Conservation (phyloP, 257 asterid species). For the Thymus mandschuricus region DNA sequence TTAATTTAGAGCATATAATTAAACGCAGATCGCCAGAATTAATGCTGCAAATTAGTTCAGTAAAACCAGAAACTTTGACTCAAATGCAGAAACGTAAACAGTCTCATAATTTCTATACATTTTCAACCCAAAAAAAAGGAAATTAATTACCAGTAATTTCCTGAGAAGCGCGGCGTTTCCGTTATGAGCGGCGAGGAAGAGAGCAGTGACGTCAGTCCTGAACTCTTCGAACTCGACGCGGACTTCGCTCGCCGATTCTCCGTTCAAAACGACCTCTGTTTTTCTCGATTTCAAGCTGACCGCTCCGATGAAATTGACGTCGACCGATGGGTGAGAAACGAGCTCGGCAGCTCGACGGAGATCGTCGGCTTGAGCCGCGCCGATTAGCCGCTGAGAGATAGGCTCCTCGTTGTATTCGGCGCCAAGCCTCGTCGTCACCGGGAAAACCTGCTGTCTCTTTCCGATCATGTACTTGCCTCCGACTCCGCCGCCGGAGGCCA, state of each 20-base stretch:
- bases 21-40: constrained; percentile 7
- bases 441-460: constrained; percentile 38
- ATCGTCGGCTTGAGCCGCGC: constrained; percentile 59
- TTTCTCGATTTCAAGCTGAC: constrained; percentile 58
- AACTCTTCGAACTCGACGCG: constrained; percentile 72
- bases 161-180: constrained; percentile 61
- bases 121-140: not conserved
- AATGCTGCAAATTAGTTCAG: constrained; percentile 7
- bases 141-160: constrained; percentile 53
- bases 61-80: constrained; percentile 5
- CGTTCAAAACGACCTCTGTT: constrained; percentile 64
- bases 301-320: constrained; percentile 68
- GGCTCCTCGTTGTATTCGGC: constrained; percentile 42
- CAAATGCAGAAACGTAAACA: constrained; percentile 13
- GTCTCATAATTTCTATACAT: not conserved
- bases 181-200: constrained; percentile 75
- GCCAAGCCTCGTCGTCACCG: constrained; percentile 31
- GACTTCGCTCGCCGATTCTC: constrained; percentile 57
- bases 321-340: constrained; percentile 46
- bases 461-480: constrained; percentile 34
- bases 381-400: constrained; percentile 63
- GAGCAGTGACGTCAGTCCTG: constrained; percentile 73
- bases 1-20: not conserved
- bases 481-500: constrained; percentile 29
- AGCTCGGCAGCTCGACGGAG: constrained; percentile 50